A percentile compares a stretch with the other conserved stretches of the same genome.
phyloP scores from a whole-genome alignment of 2,329 filamentous ascomycete genomes.

The Mycosphaerelloides madeirae region DNA sequence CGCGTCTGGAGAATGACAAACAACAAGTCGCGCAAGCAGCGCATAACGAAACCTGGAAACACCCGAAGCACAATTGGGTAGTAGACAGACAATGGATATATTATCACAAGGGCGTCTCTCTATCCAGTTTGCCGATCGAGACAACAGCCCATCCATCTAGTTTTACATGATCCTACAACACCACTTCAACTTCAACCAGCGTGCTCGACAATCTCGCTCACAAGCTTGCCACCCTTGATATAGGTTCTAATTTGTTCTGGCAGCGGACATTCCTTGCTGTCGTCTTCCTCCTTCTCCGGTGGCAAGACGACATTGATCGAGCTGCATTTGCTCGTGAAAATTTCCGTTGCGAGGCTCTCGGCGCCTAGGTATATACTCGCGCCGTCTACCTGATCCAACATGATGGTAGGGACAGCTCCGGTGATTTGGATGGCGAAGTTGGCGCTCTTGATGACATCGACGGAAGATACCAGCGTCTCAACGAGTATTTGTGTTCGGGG shows the following conservation, averaged over 20 bases:
- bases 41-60: too few species aligned
- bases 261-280: constrained; percentile 81
- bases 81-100: too few species aligned
- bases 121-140: too few species aligned
- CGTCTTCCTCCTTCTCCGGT: constrained; percentile 61
- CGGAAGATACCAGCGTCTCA: constrained; percentile 81
- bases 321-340: constrained; percentile 85
- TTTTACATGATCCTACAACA: too few species aligned
- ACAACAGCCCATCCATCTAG: too few species aligned
- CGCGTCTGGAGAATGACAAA: too few species aligned
- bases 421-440: constrained; percentile 85
- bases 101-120: too few species aligned
- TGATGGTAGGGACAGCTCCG: constrained; percentile 76
- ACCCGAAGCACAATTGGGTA: too few species aligned
- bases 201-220: constrained; percentile 95
- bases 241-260: constrained; percentile 86
- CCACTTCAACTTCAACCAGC: constrained; percentile 63
- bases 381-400: constrained; percentile 90
- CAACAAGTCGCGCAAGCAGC: too few species aligned
- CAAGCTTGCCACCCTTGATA: constrained; percentile 69
- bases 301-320: constrained; percentile 83
- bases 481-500: constrained; percentile 77
- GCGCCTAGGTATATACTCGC: constrained; percentile 82
- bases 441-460: constrained; percentile 91
- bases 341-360: constrained; percentile 70